Conservation (phyloP, 139 green algal species). For the Tetradesmus lagerheimii region DNA sequence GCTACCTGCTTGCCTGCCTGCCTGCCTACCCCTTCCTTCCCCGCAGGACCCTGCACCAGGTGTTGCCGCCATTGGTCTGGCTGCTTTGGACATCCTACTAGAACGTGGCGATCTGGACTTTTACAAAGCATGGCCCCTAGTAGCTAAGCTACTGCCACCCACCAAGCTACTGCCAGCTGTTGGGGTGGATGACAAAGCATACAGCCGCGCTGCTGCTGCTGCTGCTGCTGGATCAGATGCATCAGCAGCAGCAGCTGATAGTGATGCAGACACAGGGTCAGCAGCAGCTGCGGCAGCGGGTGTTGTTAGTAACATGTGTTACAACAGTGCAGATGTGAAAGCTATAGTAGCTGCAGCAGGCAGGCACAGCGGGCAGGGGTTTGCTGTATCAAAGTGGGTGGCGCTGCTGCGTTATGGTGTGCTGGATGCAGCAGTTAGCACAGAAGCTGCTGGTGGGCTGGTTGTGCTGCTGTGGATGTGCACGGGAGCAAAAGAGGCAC, state of each 20-base stretch:
- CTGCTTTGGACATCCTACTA: neutral
- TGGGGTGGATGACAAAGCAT: neutral
- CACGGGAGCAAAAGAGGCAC: neutral
- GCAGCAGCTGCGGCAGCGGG: neutral
- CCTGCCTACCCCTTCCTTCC: no score
- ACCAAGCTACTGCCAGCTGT: neutral
- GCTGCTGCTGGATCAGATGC: neutral
- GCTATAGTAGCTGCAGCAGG: neutral
- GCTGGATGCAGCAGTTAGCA: neutral
- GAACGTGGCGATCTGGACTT: constrained; percentile 26
- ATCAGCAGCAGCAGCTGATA: neutral
- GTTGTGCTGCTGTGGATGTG: constrained; percentile 17
- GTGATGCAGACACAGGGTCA: no score
- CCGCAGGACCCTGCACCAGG: neutral
- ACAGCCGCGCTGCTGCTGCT: neutral
- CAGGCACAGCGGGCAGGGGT: neutral
- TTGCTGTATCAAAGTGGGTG: constrained; percentile 11
- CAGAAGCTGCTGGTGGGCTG: neutral
- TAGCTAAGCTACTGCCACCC: neutral
- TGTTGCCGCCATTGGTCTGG: neutral
- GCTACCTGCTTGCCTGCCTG: neutral
- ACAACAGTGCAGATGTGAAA: neutral
- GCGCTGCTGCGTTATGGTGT: constrained; percentile 13
- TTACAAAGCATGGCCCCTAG: constrained; percentile 28
- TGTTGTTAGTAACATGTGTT: neutral